Evolutionary conservation across 2,329 filamentous ascomycete genomes (phyloP).

Genomic region (Gliomastix tumulicola): DNA sequence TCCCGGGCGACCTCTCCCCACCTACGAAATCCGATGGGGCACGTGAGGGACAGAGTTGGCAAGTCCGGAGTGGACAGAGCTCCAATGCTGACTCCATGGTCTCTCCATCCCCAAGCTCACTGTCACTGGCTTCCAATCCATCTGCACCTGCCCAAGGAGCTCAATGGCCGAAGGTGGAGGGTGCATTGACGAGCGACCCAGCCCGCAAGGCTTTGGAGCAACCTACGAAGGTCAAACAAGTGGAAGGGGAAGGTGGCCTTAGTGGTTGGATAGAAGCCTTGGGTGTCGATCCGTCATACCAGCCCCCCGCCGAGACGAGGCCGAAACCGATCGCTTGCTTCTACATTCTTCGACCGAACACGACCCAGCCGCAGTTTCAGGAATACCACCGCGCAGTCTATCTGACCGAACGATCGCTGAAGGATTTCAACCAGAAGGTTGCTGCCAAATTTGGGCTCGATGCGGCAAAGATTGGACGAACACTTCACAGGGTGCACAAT

Average conservation of each 20-base stretch:
- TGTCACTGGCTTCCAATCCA: slow-evolving; percentile 53
- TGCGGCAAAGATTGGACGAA: slow-evolving; percentile 60
- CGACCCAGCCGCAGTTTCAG: slow-evolving; percentile 40
- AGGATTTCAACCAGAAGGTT: slow-evolving; percentile 66
- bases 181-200: slow-evolving; percentile 41
- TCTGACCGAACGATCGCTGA: slow-evolving; percentile 66
- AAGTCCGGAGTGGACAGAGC: slow-evolving; percentile 43
- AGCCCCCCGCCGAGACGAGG: slow-evolving; percentile 65
- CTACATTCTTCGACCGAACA: slow-evolving; percentile 60
- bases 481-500: slow-evolving; percentile 64
- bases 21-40: slow-evolving; percentile 41
- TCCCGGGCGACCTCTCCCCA: slow-evolving; percentile 61
- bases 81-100: slow-evolving; percentile 57
- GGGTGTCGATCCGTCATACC: slow-evolving; percentile 81
- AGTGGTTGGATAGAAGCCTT: slow-evolving; percentile 86
- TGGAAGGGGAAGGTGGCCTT: slow-evolving; percentile 56
- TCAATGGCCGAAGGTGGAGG: slow-evolving; percentile 53
- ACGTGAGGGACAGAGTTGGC: slow-evolving; percentile 42
- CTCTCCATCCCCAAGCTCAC: slow-evolving; percentile 59
- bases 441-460: slow-evolving; percentile 78
- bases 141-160: slow-evolving; percentile 31
- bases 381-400: slow-evolving; percentile 82
- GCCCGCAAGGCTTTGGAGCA: slow-evolving; percentile 39
- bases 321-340: slow-evolving; percentile 80
- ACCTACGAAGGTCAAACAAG: slow-evolving; percentile 42